Evolutionary conservation across 805 yeast species (phyloP), one percentile per base, ranked within the genome.

Genomic region (Nakazawaea pomicola): DNA sequence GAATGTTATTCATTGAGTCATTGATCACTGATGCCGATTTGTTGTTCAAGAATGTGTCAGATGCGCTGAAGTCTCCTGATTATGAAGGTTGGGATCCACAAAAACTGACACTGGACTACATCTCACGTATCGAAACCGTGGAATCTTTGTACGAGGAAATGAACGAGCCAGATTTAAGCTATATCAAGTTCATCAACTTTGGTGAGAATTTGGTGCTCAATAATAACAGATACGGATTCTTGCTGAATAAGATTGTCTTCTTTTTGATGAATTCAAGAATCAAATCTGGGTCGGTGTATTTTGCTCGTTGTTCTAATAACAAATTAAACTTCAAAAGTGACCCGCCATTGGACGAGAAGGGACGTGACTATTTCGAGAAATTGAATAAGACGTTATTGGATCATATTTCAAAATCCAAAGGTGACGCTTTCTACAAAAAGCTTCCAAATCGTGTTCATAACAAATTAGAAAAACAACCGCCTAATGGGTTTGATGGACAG

Each of bases 261-360:
- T 93, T 87, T 60, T 68, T 93, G 57, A 86, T 93, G 88, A 93
- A 93, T 64, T 73, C 93, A 10, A 76, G 91, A 50, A 83, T 88
- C 54, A 87, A 88, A 57, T 71, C 78, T 38, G 97, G 98, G 0
- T 79, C 90, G 21, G 87, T 93, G n/a, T 93, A 80, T 60, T 89
- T 93, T 65, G 96, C 98, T 1, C 68, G 95, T 46, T 85, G 93
- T 59, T 78, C 83, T 9, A 65, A 70, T 37, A 72, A 74, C 50
- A 72, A 76, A 25, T 62, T 77, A 33, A 70, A 67, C 41, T 86
- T 76, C 61, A 71, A 83, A 44, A 76, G 78, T 48, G 98, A 93
- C 61, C 95, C 93, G 30, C 83, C 82, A 12, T 68, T 91, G 53
- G 86, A 85, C 50, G 80, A 68, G n/a, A 78, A 72, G 38, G 97